These are phyloP conservation scores for Alternaria atra DNA, from an alignment of 2,329 filamentous ascomycete genomes.

Conservation along the genomic window DNA sequence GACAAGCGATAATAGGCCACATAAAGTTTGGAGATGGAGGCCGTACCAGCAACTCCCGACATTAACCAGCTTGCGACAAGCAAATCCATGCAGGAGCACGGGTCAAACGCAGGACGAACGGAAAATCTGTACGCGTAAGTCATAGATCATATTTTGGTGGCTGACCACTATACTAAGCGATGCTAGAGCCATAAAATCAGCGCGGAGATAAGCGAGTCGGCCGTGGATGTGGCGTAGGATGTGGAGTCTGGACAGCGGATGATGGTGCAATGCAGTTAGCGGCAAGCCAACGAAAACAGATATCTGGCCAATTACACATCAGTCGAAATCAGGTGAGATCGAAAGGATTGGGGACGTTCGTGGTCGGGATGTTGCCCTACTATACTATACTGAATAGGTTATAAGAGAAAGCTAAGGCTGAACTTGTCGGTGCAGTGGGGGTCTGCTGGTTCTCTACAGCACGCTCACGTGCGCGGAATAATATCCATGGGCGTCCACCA, in stretches of 20 bases:
- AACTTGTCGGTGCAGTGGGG: not conserved
- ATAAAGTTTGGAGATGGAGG: slow-evolving; percentile 9
- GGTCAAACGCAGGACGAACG: not conserved
- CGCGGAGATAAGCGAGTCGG: not conserved
- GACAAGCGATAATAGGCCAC: not conserved
- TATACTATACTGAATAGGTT: not conserved
- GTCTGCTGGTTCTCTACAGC: not conserved
- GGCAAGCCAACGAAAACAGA: not conserved
- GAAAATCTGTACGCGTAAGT: not conserved
- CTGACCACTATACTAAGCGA: slow-evolving; percentile 5
- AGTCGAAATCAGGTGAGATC: not conserved
- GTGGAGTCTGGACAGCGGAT: not conserved
- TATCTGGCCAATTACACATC: not conserved
- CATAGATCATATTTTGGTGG: slow-evolving; percentile 2
- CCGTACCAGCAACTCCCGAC: not conserved
- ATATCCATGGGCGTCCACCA: not conserved
- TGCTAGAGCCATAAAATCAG: not conserved
- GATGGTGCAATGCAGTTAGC: not conserved
- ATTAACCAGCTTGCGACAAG: slow-evolving; percentile 6
- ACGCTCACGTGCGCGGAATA: too few relatives aligned
- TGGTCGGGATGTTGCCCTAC: not conserved
- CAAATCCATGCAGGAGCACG: slow-evolving; percentile 10
- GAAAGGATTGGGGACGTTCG: not conserved
- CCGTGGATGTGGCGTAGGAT: not conserved
- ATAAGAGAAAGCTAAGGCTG: not conserved